phyloP scores from a whole-genome alignment of 2,329 filamentous ascomycete genomes.

The Phoma sp. region DNA sequence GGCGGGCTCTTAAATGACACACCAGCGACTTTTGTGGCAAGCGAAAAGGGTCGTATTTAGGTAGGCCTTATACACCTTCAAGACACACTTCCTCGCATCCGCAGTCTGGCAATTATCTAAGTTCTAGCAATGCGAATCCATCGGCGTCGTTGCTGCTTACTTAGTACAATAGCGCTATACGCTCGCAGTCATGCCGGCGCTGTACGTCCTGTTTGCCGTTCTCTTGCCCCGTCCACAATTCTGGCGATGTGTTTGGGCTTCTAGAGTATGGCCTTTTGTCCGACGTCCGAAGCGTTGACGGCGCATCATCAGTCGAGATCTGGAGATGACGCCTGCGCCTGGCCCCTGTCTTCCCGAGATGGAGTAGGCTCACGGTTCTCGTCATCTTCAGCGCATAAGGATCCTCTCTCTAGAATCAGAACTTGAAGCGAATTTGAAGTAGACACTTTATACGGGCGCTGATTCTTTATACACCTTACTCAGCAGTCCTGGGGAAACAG shows the following conservation, averaged over 20 bases:
- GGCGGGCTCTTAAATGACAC: slow-evolving; percentile 22
- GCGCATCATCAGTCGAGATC: slow-evolving; percentile 16
- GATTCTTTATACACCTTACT: too few species aligned
- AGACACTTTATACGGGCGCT: too few species aligned
- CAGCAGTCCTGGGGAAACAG: too few species aligned
- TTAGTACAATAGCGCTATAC: slow-evolving; percentile 34
- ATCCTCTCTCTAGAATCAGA: too few species aligned
- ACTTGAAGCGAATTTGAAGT: too few species aligned
- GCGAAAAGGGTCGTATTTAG: slow-evolving; percentile 21
- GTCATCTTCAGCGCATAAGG: slow-evolving; percentile 38
- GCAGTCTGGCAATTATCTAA: too few species aligned
- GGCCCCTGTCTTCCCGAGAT: slow-evolving; percentile 64
- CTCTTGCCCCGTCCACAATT: too few species aligned
- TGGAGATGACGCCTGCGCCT: slow-evolving; percentile 61
- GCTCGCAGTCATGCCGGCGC: slow-evolving; percentile 38
- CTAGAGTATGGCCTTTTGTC: too few species aligned
- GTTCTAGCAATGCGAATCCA: slow-evolving; percentile 11
- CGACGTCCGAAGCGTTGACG: slow-evolving; percentile 18
- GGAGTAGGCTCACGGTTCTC: slow-evolving; percentile 60
- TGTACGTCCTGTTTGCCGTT: slow-evolving; percentile 25
- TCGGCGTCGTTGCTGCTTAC: slow-evolving; percentile 11
- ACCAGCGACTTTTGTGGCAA: slow-evolving; percentile 4
- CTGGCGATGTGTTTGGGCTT: too few species aligned
- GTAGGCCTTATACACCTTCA: slow-evolving; percentile 11
- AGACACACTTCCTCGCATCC: slow-evolving; percentile 14